phyloP scores from a whole-genome alignment of 202 grass and related monocot species.

The Sporobolus alterniflorus region DNA sequence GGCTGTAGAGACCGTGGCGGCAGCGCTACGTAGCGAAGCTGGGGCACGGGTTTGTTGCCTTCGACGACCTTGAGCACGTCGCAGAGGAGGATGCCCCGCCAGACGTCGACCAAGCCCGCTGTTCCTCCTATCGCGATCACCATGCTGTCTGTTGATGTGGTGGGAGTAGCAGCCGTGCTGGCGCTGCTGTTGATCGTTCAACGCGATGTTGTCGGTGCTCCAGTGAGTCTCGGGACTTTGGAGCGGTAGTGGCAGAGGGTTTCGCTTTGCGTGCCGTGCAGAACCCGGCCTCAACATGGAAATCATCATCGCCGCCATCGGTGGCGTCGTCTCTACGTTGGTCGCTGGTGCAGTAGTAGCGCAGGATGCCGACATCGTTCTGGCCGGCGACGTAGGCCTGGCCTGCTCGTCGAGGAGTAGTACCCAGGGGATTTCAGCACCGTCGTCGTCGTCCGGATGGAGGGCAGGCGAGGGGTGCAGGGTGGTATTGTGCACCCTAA shows the following conservation, averaged over 20 bases:
- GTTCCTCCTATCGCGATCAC: conserved; percentile 8
- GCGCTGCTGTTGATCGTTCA: background rate
- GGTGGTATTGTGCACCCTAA: background rate
- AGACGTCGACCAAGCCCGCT: background rate
- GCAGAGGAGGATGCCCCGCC: conserved; percentile 11
- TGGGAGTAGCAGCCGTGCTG: background rate
- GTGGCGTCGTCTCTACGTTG: no score
- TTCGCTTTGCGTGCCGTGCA: background rate
- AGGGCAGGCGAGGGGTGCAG: background rate
- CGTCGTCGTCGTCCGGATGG: no score
- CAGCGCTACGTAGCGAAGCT: background rate
- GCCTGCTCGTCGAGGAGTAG: background rate
- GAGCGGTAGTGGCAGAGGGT: background rate
- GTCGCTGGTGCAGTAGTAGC: background rate
- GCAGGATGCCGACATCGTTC: background rate
- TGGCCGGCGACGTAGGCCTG: background rate
- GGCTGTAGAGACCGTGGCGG: background rate
- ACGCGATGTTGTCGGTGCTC: background rate
- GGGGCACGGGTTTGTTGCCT: background rate
- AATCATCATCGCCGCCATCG: no score
- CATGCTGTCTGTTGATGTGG: conserved; percentile 3
- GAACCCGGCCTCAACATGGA: background rate
- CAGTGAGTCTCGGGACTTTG: background rate
- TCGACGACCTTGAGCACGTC: conserved; percentile 16
- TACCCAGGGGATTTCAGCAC: background rate